Evolutionary conservation across 352 stramenopile species (phyloP), one percentile per base, ranked within the genome.

Genomic region (Globisporangium paroecandrum): DNA sequence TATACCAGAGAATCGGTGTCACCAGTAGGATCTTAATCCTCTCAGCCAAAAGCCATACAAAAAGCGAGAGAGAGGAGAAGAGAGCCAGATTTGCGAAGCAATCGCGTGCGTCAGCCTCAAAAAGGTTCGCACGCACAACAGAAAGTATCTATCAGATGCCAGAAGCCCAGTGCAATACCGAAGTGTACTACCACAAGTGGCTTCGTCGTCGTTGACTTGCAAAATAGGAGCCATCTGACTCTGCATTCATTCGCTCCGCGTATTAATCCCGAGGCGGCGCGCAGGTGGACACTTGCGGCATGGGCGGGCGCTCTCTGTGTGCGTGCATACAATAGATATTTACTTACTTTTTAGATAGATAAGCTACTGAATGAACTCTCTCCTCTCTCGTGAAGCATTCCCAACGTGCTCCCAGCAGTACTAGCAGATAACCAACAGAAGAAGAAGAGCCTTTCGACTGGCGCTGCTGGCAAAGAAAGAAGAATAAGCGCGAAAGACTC

Each of bases 301-400:
- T 22, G 6, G 32, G 32, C 7, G 32, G 41, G 15, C 41, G 15
- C 41, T 46, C 38, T 18, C 4, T 7, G 4, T 47, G 20, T 7
- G 15, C n/a, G 41, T 49, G 41, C 38, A 46, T 51, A n/a, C 43
- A 12, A 24, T 49, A n/a, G 15, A 22, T 46, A 51, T 24, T 12
- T 51, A 51, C n/a, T 51, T 51, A 51, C 43, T 51, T 51, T 49
- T 51, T 51, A 51, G 43, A 51, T 51, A 51, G 43, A 51, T 51
- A 51, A 51, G 43, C 43, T 51, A 2, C 13, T 38, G 32, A 38
- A 38, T 38, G 5, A 38, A 1, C 3, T 41, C 36, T 41, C 36
- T 15, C 34, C 8, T 43, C 38, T 46, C 38, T 46, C 38, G 15
- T 51, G 43, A 51, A 51, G 43, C 43, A 51, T 51, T 51, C 43